Evolutionary conservation across 495 filamentous ascomycete species (phyloP), one percentile per base, ranked within the genome.

Genomic region (Neurospora tetraspora): DNA sequence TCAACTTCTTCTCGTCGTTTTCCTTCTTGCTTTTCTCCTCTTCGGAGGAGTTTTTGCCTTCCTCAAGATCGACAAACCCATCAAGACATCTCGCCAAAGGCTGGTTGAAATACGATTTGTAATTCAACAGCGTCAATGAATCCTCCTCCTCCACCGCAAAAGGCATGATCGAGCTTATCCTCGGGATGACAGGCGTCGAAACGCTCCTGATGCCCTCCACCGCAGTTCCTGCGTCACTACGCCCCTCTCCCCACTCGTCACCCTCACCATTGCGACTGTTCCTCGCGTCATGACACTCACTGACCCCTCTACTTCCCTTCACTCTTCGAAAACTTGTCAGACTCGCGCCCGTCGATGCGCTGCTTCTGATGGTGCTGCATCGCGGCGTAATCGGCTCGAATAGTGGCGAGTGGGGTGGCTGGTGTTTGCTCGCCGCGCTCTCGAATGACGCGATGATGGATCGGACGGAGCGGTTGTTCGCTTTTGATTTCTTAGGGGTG

Each of bases 51-150:
- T 39, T 42, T 31, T 76, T 43, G 39, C 68, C 43, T 12, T 71
- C 31, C 5, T 27, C 23, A 14, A 43, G 18, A 39, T 72, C 31
- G 39, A 36, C 27, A 65, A 43, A 31, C 23, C 71, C 40, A 34
- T 80, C 78, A 9, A 80, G 69, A 39, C 77, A 80, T 11, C 78
- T 74, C 3, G 70, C 77, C 27, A 80, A 71, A 11, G 77, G 76
- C 8, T 70, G 72, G 42, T 76, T 76, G 71, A 77, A 75, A 70
- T 75, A 80, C 4, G 53, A 53, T 39, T 79, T 77, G 73, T 79
- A 77, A 38, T 75, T 76, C n/a, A 79, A 61, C 37, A 80, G 68
- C 1, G 77, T 80, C 70, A 80, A 70, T 4, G 76, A 78, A 40
- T 78, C 73, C 39, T 77, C 76, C 36, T 79, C 78, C 4, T 69